Conservation (phyloP, 1,139 yeast species). For the Kurtzmaniella natalensis region DNA sequence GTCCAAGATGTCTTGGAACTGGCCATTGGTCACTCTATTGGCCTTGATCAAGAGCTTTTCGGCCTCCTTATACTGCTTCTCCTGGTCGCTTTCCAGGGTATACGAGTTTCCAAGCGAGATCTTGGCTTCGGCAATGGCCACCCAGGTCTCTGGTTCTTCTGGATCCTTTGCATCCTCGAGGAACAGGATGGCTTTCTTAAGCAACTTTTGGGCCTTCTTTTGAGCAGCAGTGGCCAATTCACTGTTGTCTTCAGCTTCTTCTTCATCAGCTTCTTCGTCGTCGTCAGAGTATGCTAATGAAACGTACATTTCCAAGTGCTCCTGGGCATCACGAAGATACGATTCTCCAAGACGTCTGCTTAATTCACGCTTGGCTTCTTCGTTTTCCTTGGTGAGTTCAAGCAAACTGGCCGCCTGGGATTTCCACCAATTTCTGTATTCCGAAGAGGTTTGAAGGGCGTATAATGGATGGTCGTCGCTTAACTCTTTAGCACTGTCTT, state of each 20-base stretch:
- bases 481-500: slow-evolving; percentile 30
- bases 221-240: no score
- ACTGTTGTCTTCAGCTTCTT: slow-evolving; percentile 39
- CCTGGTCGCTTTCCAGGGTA: slow-evolving; percentile 68
- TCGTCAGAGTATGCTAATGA: slow-evolving; percentile 54
- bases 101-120: slow-evolving; percentile 73
- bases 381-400: slow-evolving; percentile 13
- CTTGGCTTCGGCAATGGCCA: slow-evolving; percentile 76
- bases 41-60: slow-evolving; percentile 59
- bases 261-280: slow-evolving; percentile 35
- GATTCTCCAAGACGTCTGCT: slow-evolving; percentile 57
- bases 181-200: slow-evolving; percentile 53
- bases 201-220: slow-evolving; percentile 43
- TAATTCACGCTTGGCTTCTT: slow-evolving; percentile 22
- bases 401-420: slow-evolving; percentile 45
- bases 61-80: slow-evolving; percentile 59
- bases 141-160: slow-evolving; percentile 80
- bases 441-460: slow-evolving; percentile 30
- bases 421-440: slow-evolving; percentile 54
- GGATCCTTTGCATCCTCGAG: slow-evolving; percentile 58
- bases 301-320: slow-evolving; percentile 52
- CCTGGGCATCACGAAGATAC: slow-evolving; percentile 59
- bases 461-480: slow-evolving; percentile 52
- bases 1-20: slow-evolving; percentile 56
- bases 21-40: slow-evolving; percentile 73